Evolutionary conservation across 306 rosid species (phyloP), one percentile per base, ranked within the genome.

Genomic region (Fagus sylvatica): DNA sequence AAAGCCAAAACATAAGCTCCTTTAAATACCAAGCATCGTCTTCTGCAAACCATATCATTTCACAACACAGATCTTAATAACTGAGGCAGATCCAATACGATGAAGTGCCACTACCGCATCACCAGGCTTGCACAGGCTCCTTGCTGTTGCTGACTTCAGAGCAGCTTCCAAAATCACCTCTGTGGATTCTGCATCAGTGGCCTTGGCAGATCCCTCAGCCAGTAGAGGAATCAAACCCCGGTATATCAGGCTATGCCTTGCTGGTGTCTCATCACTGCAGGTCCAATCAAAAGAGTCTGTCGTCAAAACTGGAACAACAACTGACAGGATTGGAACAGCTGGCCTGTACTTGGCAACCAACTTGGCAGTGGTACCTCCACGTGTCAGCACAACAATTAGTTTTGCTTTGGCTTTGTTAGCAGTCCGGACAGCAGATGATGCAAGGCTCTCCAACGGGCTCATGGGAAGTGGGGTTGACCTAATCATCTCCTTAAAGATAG

Each of bases 101-200:
- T 94, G 98, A 30, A 94, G 90, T 7, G 94, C 98, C 82, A 94
- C 98, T 54, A 89, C 89, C 2, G 98, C 97, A 76, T 94, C 98
- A 51, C 97, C 94, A 33, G 91, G 93, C 71, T 69, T 81, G 77
- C 98, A 94, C 73, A 94, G 89, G 15, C 85, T 89, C 87, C 59
- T 93, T n/a, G 75, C 59, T 4, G 82, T 85, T 53, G 97, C 96
- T 0, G 97, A 94, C 74, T 91, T 94, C n/a, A 94, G 78, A 48
- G 98, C 92, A 76, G 98, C 98, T 78, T 91, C 97, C 80, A 94
- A 73, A 74, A 94, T 94, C 78, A 85, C 98, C 79, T 94, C 97
- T 10, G 98, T 91, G 54, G 98, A 94, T 80, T 94, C 98, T n/a
- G 98, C 93, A 86, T 94, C 97, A n/a, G 98, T 94, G 74, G 98